These are phyloP conservation scores for Aspergillus sclerotialis DNA, from an alignment of 2,329 filamentous ascomycete species.

Conservation along the genomic window DNA sequence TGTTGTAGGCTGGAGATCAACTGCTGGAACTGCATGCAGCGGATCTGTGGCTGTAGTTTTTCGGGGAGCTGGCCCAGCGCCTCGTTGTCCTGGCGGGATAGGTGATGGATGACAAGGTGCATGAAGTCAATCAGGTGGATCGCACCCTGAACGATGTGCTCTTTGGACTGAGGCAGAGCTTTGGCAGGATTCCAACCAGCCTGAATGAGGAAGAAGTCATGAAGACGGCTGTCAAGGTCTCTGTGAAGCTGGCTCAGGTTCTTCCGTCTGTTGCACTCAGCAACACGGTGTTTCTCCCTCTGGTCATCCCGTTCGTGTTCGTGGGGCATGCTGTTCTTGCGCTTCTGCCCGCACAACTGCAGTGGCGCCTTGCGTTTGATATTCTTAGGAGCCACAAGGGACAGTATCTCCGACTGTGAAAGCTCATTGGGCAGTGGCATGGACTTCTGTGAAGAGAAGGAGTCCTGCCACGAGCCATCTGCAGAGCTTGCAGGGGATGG, in stretches of 20 bases:
- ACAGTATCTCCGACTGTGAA: constrained; percentile 25
- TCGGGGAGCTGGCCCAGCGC: constrained; percentile 29
- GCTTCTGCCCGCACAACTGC: constrained; percentile 34
- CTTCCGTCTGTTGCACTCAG: constrained; percentile 34
- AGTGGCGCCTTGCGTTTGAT: constrained; percentile 33
- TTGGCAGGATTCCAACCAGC: constrained; percentile 36
- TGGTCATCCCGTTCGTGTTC: constrained; percentile 27
- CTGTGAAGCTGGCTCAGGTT: constrained; percentile 34
- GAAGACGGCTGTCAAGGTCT: constrained; percentile 30
- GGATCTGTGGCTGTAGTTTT: constrained; percentile 31
- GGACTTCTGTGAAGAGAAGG: constrained; percentile 22
- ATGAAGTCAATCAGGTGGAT: constrained; percentile 34
- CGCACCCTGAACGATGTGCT: constrained; percentile 33
- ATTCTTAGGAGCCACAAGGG: constrained; percentile 27
- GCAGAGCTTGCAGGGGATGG: constrained; percentile 33
- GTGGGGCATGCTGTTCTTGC: constrained; percentile 26
- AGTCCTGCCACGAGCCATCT: constrained; percentile 30
- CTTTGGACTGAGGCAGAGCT: constrained; percentile 34
- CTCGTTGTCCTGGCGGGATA: constrained; percentile 29
- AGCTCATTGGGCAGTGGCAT: constrained; percentile 29
- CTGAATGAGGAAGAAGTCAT: constrained; percentile 32
- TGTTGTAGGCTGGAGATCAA: constrained; percentile 27
- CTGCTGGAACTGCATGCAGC: constrained; percentile 34
- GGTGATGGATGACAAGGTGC: constrained; percentile 27
- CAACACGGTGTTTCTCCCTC: constrained; percentile 34